Conservation (phyloP, 345 rosid species). For the Kernera saxatilis region DNA sequence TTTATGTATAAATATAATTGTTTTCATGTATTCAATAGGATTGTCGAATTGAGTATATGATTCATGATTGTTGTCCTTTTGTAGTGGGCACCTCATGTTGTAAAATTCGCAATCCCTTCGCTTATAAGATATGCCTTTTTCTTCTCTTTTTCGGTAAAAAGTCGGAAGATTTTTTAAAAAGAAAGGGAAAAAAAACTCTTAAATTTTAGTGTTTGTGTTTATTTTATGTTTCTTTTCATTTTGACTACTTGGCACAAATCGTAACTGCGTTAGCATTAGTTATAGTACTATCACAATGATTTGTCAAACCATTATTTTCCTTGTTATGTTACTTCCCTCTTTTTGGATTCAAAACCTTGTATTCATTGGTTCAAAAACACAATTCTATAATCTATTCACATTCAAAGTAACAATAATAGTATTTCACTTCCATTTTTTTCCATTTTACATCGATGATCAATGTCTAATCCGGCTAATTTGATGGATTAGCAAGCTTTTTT, state of each 20-base stretch:
- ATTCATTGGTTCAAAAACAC: neutral
- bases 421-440: too few species aligned
- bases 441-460: too few species aligned
- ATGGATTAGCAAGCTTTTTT: too few species aligned
- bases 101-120: conserved; percentile 21
- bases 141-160: conserved; percentile 19
- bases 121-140: conserved; percentile 28
- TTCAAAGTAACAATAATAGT: neutral
- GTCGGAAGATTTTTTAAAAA: neutral
- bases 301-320: neutral
- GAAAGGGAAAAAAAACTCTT: neutral
- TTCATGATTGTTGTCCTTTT: conserved; percentile 22
- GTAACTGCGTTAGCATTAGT: neutral
- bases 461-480: too few species aligned
- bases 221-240: neutral
- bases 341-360: neutral
- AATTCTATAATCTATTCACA: neutral
- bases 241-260: neutral
- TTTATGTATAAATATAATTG: neutral
- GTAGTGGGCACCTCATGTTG: conserved; percentile 27
- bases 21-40: conserved; percentile 4
- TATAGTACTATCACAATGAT: neutral
- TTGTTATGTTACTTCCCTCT: neutral
- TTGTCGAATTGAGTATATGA: conserved; percentile 5
- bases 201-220: neutral